These are phyloP conservation scores for Entoloma clypeatum DNA, from an alignment of 1,284 basidiomycete species.

Conservation along the genomic window DNA sequence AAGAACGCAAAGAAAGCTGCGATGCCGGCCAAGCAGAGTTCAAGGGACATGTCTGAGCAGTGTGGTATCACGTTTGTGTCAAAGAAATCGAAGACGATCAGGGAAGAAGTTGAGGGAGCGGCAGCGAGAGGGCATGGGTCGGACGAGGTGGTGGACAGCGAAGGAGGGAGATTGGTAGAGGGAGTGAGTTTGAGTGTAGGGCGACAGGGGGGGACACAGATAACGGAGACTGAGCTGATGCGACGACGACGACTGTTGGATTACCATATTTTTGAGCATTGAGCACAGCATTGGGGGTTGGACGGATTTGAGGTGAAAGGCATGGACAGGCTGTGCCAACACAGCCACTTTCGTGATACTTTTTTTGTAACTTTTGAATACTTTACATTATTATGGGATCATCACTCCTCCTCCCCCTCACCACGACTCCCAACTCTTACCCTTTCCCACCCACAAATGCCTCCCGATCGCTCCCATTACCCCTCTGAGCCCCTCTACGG, in stretches of 20 bases:
- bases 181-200: too few species aligned
- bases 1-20: conserved; percentile 10
- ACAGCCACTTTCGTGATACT: too few species aligned
- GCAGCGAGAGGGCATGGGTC: conserved; percentile 1
- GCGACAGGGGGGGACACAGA: conserved; percentile 59
- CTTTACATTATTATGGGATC: too few species aligned
- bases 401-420: conserved; percentile 21
- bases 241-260: conserved; percentile 68
- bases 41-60: conserved; percentile 25
- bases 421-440: conserved; percentile 25
- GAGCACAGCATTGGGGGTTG: conserved; percentile 12
- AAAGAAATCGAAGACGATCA: conserved; percentile 46
- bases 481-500: conserved; percentile 32
- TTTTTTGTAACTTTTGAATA: too few species aligned
- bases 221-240: conserved; percentile 77
- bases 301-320: conserved; percentile 9
- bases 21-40: conserved; percentile 16
- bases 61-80: conserved; percentile 69
- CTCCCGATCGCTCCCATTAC: conserved; percentile 29
- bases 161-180: too few species aligned
- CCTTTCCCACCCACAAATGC: conserved; percentile 24
- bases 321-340: too few species aligned
- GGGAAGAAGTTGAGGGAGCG: too few species aligned
- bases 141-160: conserved; percentile 2
- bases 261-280: conserved; percentile 50